Conservation (phyloP, 345 rosid genomes). For the Salix purpurea region DNA sequence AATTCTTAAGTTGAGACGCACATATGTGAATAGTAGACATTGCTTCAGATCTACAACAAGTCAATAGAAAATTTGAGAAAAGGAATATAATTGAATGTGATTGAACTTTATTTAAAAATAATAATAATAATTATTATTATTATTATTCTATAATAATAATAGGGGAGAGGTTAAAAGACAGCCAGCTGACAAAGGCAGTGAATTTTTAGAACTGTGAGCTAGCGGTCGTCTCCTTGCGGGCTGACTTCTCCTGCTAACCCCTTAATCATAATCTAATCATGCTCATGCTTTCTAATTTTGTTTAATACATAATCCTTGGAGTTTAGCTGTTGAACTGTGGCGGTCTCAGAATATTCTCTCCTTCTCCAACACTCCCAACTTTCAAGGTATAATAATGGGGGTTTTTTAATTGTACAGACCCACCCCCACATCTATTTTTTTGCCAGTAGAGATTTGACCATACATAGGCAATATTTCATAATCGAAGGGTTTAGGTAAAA, state of each 20-base stretch:
- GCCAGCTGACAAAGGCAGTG: slow-evolving; percentile 84
- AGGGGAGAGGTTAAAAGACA: slow-evolving; percentile 42
- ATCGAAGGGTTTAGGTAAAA: slow-evolving; percentile 26
- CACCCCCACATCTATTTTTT: slow-evolving; percentile 1
- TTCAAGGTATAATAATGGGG: slow-evolving; percentile 34
- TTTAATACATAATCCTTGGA: slow-evolving; percentile 56
- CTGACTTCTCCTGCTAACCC: slow-evolving; percentile 65
- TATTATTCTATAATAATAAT: background rate
- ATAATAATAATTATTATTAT: too few species aligned
- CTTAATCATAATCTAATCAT: slow-evolving; percentile 97
- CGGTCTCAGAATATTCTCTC: slow-evolving; percentile 92
- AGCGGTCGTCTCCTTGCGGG: slow-evolving; percentile 72
- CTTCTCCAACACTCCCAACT: slow-evolving; percentile 41
- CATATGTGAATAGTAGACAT: background rate
- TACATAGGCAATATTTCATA: background rate
- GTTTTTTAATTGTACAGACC: slow-evolving; percentile 2
- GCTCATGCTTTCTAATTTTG: slow-evolving; percentile 41
- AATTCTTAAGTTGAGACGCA: too few species aligned
- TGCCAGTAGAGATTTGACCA: background rate
- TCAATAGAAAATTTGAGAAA: background rate
- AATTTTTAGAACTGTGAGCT: slow-evolving; percentile 69
- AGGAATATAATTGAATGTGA: slow-evolving; percentile 8
- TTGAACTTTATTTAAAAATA: background rate
- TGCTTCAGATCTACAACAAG: background rate
- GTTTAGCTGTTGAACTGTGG: slow-evolving; percentile 78